Percentiles rank a stretch among this genome's conserved stretches.
Conservation (phyloP, 257 asterid species). For the Avicennia marina region DNA sequence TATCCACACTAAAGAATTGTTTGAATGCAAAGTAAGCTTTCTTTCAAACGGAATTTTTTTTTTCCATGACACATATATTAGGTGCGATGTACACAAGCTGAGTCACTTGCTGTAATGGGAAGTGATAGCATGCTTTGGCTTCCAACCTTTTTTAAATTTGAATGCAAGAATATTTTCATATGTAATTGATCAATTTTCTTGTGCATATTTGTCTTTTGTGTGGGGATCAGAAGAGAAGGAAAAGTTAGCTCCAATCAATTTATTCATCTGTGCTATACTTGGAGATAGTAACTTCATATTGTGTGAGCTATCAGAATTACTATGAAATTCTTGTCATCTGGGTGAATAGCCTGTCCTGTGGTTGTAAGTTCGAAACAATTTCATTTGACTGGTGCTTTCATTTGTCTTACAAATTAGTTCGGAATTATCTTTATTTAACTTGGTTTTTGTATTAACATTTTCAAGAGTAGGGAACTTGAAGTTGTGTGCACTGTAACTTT, state of each 20-base stretch:
- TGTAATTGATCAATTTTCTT: constrained; percentile 3
- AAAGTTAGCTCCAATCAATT: background rate
- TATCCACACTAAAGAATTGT: background rate
- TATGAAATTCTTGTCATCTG: background rate
- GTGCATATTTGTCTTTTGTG: background rate
- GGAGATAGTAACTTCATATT: background rate
- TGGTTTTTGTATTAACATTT: background rate
- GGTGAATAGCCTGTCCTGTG: background rate
- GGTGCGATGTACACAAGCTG: background rate
- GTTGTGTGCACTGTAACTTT: background rate
- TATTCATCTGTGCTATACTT: background rate
- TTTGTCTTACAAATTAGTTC: background rate
- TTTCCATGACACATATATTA: too few relatives aligned
- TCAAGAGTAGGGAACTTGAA: background rate
- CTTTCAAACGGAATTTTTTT: too few relatives aligned
- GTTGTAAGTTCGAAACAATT: background rate
- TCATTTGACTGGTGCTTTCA: background rate
- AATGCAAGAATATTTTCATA: background rate
- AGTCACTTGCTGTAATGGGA: background rate
- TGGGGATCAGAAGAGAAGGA: background rate
- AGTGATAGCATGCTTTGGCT: too few relatives aligned
- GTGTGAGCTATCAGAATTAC: background rate
- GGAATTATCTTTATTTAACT: background rate
- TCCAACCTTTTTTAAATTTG: too few relatives aligned
- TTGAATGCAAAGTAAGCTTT: too few relatives aligned